Percentiles rank a stretch among this genome's conserved stretches.
Evolutionary conservation across 805 yeast species (phyloP).

Genomic region (Crinitomyces ghanaensis): DNA sequence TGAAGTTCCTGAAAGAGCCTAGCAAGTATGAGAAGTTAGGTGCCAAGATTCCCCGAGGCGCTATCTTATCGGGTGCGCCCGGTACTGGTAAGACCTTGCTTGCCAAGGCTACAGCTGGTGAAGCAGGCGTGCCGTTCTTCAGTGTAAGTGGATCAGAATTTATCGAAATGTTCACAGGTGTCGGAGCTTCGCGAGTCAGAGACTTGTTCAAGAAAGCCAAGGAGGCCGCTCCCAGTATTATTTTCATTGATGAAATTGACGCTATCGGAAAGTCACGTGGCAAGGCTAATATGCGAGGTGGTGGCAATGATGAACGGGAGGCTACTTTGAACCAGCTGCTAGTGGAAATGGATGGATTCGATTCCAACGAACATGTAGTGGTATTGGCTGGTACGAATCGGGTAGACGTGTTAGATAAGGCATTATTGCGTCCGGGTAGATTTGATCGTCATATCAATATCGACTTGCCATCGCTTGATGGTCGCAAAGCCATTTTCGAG

Average conservation of each 20-base stretch:
- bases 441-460: conserved; percentile 82
- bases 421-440: conserved; percentile 88
- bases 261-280: conserved; percentile 96
- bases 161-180: conserved; percentile 96
- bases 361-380: conserved; percentile 78
- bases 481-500: conserved; percentile 73
- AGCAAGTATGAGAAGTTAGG: conserved; percentile 75
- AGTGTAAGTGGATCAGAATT: conserved; percentile 91
- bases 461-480: conserved; percentile 81
- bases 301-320: conserved; percentile 89
- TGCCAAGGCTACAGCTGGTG: conserved; percentile 95
- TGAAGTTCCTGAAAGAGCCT: conserved; percentile 77
- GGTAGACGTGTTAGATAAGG: conserved; percentile 82
- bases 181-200: conserved; percentile 90
- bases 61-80: conserved; percentile 88
- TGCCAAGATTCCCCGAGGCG: conserved; percentile 93
- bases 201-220: conserved; percentile 85
- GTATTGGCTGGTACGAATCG: conserved; percentile 93
- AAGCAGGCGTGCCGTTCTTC: conserved; percentile 87
- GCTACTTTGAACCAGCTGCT: conserved; percentile 82
- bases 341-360: conserved; percentile 95
- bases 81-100: conserved; percentile 93
- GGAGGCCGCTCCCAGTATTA: conserved; percentile 80
- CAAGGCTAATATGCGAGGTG: conserved; percentile 49
- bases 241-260: conserved; percentile 90